Base-by-base conservation (phyloP, 75 land plant species). In the Sequoiadendron giganteum region DNA sequence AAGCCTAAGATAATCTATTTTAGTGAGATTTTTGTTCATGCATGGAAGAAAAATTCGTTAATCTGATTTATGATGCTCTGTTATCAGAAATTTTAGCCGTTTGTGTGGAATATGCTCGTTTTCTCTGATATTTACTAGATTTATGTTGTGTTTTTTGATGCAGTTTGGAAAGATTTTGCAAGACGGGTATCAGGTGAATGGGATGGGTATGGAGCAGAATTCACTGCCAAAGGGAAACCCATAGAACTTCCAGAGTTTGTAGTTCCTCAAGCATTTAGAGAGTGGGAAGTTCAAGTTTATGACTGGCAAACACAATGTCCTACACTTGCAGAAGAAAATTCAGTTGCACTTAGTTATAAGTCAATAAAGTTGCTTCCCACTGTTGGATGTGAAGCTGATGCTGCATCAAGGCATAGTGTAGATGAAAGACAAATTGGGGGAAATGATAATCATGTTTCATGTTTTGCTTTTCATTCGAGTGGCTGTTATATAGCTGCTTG, bases 281-380 rank as follows among this genome's bases (percentile, higher is more conserved):
- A 97, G 52, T 96, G 99, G 99, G 98, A 89, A 36, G 97, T 94
- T 32, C 86, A 93, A 88, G 93, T 97, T 7, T 94, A 89, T 56
- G 99, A 97, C 87, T 97, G 99, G 99, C 98, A 97, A 83, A 97
- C 98, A 5, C 95, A 94, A 56, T 97, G 99, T 89, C 96, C 99
- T 0, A 96, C 99, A 14, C 93, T 97, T 48, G 96, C 99, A 32
- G 86, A 92, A 42, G 89, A 88, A 56, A 88, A 87, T 8, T 70
- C 85, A 14, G 58, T 86, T 39, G 0, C 54, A 30, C 86, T 97
- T 58, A 36, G 43, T 38, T 94, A 94, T 89, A 97, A 93, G 90
- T 30, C 89, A 38, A 93, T 94, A 32, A 94, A 92, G 89, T 89
- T 97, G 25, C 92, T 91, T 52, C 99, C 98, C 1, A 96, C 98